Percentiles rank a stretch among this genome's conserved stretches.
Conservation (phyloP, 2,329 filamentous ascomycete genomes). For the Penicillium sp. region DNA sequence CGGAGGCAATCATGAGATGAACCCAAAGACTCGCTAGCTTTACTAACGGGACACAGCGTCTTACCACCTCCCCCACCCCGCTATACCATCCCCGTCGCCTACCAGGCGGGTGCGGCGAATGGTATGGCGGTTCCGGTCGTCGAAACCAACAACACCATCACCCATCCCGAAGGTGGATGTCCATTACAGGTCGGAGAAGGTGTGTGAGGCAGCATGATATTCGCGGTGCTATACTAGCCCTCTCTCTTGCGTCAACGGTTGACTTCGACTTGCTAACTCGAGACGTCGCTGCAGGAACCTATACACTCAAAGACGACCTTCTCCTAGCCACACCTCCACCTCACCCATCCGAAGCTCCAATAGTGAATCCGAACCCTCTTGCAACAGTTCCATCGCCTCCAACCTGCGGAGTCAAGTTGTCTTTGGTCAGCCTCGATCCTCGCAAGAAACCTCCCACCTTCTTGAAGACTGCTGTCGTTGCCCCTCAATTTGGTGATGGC, state of each 20-base stretch:
- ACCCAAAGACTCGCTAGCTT: not conserved
- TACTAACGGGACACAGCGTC: conserved; percentile 56
- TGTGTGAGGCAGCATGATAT: conserved; percentile 36
- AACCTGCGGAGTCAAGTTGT: conserved; percentile 78
- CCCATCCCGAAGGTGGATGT: conserved; percentile 77
- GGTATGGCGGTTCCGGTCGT: conserved; percentile 71
- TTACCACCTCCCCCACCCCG: conserved; percentile 79
- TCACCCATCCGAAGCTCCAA: conserved; percentile 87
- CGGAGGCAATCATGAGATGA: not conserved
- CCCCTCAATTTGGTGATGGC: conserved; percentile 78
- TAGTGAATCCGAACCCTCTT: conserved; percentile 85
- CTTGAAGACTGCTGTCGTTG: conserved; percentile 42
- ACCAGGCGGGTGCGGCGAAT: conserved; percentile 68
- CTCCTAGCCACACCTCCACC: conserved; percentile 91
- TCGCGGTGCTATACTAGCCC: not conserved
- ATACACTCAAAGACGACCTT: conserved; percentile 84
- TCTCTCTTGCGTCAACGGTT: not conserved
- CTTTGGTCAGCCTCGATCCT: conserved; percentile 70
- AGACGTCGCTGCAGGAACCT: conserved; percentile 64
- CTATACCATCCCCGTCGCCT: conserved; percentile 72
- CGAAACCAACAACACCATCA: conserved; percentile 89
- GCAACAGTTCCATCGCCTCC: conserved; percentile 82
- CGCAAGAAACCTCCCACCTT: conserved; percentile 46
- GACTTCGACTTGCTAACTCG: conserved; percentile 16
- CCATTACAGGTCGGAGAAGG: conserved; percentile 94